phyloP scores from a whole-genome alignment of 73 alveolate genomes.

The Paramecium octaurelia region DNA sequence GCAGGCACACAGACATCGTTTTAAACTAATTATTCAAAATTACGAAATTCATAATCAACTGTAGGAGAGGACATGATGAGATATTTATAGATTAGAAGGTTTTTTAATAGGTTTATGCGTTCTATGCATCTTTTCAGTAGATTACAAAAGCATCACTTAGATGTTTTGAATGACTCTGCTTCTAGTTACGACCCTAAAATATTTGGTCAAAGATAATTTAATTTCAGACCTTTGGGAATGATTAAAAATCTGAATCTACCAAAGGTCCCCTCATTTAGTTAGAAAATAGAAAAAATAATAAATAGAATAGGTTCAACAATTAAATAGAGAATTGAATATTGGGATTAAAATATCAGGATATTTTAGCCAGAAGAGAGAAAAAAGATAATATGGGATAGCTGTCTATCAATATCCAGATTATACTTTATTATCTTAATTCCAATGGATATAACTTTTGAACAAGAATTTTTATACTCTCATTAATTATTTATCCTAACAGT shows the following conservation, averaged over 20 bases:
- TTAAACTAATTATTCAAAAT: background rate
- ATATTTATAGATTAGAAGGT: background rate
- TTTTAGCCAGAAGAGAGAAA: background rate
- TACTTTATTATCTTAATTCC: background rate
- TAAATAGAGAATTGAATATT: background rate
- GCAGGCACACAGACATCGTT: background rate
- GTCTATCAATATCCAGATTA: background rate
- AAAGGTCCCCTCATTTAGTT: background rate
- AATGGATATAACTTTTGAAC: background rate
- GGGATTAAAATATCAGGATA: background rate
- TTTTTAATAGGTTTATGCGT: constrained; percentile 22
- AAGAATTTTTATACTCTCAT: background rate
- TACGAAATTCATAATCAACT: background rate
- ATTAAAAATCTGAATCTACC: constrained; percentile 3
- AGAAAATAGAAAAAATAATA: background rate
- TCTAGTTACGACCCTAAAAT: background rate
- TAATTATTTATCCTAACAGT: background rate
- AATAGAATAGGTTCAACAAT: background rate
- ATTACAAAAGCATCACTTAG: background rate
- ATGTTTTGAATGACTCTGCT: constrained; percentile 4
- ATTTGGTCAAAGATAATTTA: constrained; percentile 9
- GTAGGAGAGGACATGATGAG: background rate
- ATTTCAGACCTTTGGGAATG: constrained; percentile 33
- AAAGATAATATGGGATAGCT: constrained; percentile 11
- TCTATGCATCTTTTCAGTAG: background rate